Evolutionary conservation across 2,329 filamentous ascomycete genomes (phyloP), one percentile per base, ranked within the genome.

Genomic region (Thielaviopsis euricoi): DNA sequence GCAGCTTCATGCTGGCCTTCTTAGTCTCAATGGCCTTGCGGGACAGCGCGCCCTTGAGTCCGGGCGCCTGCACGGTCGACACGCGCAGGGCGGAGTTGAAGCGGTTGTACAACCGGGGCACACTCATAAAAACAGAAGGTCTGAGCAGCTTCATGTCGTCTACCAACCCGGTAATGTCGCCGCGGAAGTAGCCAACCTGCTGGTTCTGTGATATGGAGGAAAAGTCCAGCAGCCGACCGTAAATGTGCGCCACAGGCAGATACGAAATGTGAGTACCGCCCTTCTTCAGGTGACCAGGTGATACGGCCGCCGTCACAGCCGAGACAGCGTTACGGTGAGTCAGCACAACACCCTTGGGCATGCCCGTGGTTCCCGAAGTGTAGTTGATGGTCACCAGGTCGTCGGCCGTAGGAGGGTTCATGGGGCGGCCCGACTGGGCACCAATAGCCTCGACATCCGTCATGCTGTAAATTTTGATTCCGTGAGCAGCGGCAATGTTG

Each of bases 161-260:
- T 0, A 94, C 83, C 19, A 98, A 75, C 62, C 87, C 86, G 13
- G 86, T 68, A 62, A 96, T 85, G 67, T 96, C 89, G 57, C 93
- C 93, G 64, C 93, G 88, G 79, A 96, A 98, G 71, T 91, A 98
- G 13, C 91, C 93, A 64, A 96, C 83, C 9, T 81, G 74, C 37
- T 80, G 81, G 57, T 89, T 90, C 56, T 80, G 77, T 65, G 85
- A 81, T 17, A 96, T 74, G 15, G 81, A 79, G 3, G 76, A 75
- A 68, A 94, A 86, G 68, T 98, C 93, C 48, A 83, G 76, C 63
- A 96, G 76, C 58, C 93, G 85, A 63, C 90, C 87, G 69, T 88
- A 96, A 65, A 98, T 97, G 68, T 98, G 93, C 10, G 93, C 93
- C 46, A 96, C 74, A 0, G 93, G 93, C 55, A 98, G 79, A 71